Base-by-base conservation (phyloP, 2,329 filamentous ascomycete genomes). In the Scleromitrula shiraiana region DNA sequence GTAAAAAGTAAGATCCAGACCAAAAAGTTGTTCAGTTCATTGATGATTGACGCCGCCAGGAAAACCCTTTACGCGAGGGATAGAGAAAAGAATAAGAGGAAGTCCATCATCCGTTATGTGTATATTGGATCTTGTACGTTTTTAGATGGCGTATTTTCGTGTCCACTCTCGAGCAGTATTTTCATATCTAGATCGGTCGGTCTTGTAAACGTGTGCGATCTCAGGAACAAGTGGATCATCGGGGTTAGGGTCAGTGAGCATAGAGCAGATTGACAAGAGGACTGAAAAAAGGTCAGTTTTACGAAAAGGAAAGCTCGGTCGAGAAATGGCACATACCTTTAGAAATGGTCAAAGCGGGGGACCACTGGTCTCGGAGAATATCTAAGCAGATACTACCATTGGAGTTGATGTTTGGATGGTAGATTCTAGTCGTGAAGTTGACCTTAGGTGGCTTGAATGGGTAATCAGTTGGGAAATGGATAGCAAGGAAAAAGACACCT, bases 381-480 rank as follows among this genome's bases (percentile, higher is more conserved):
- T 98, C 93, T 68, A 98, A 74, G 71, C 93, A 98, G 72, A 98
- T 98, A 72, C 90, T 96, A 71, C 93, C 93, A 67, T 98, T 98
- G 59, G 58, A 95, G 82, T 98, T 98, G 88, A 98, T 98, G 75
- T 98, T 98, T 64, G 93, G 93, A 75, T 98, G 93, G 71, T 98
- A 98, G 76, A 98, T 97, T 67, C 91, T 86, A 58, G 93, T 98
- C 63, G 89, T 97, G 80, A 98, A 98, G 85, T 96, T 96, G 73
- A 98, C 90, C 82, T 98, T 98, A 62, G 93, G 93, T 55, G 93
- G 93, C 85, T 98, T 98, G 80, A 98, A 98, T 35, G 93, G 93
- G 73, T 98, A 98, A 78, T 98, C 93, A 78, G 93, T 98, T 60
- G 93, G 93, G 78, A 98, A 97, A 74, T 96, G 89, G 67, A 98